Evolutionary conservation across 176 grass and related monocot genomes (phyloP), one percentile per base, ranked within the genome.

Genomic region (Typha latifolia): DNA sequence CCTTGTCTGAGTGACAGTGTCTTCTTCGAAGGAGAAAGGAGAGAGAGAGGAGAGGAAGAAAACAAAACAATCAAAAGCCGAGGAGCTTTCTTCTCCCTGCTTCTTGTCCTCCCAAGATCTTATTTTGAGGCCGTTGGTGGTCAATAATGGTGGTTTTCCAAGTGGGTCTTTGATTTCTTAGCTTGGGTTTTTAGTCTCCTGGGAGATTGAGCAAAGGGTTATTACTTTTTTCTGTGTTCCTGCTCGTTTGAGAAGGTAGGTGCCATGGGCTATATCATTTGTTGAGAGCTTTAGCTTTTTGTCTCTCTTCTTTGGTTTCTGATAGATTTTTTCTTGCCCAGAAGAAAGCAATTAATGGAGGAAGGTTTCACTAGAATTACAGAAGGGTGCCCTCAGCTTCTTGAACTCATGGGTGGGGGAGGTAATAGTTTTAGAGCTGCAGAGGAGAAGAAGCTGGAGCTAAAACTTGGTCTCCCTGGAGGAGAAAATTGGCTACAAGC

Each of bases 391-490:
- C 70, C 32, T 16, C 32, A 24, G 21, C 57, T 72, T 15, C 70
- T 72, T 14, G 52, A 72, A 48, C 37, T 72, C 18, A 72, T 72
- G 57, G 43, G 3, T 47, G 1, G 37, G 32, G 14, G 65, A 10
- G 16, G 74, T 68, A 15, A 23, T 24, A 12, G 37, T 20, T 6
- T 49, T 20, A 18, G 13, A 62, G 49, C 70, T 8, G 62, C 49
- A 47, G 74, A 89, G 2, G 86, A 81, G 52, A 66, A 68, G 69
- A 51, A 77, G 72, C 79, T 90, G 7, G 72, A 90, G 76, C 82
- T 90, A 51, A 82, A 79, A 62, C 87, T 90, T 29, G 87, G 87
- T 6, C 76, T 82, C 26, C 87, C 87, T 14, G 69, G 79, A 47
- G 72, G 53, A 12, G 63, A 55, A 14, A 49, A 27, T n/a, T 43